phyloP scores from a whole-genome alignment of 306 rosid genomes.

The Sesbania bispinosa region DNA sequence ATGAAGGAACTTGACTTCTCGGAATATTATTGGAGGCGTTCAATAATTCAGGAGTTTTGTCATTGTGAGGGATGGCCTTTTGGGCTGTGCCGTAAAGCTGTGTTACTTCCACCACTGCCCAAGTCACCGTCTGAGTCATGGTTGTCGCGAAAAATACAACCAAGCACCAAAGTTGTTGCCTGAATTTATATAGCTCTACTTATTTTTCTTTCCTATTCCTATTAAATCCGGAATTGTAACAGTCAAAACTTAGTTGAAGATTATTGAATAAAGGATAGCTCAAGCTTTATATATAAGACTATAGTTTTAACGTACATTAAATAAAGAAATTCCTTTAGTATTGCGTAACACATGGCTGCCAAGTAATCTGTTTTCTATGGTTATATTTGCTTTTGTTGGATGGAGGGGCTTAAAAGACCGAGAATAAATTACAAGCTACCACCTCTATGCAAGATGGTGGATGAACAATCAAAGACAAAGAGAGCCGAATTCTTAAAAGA shows the following conservation, averaged over 20 bases:
- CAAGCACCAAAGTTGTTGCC: slow-evolving; percentile 20
- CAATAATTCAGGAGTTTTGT: slow-evolving; percentile 63
- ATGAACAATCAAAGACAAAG: too few species aligned
- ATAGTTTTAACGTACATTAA: background rate
- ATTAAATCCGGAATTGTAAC: background rate
- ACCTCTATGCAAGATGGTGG: too few species aligned
- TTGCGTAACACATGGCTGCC: too few species aligned
- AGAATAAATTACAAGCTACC: too few species aligned
- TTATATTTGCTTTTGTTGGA: too few species aligned
- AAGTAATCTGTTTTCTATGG: too few species aligned
- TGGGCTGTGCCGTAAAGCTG: slow-evolving; percentile 76
- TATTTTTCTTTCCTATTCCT: background rate
- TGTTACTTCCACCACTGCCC: slow-evolving; percentile 93
- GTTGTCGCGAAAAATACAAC: slow-evolving; percentile 61
- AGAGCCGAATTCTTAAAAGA: too few species aligned
- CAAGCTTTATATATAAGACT: background rate
- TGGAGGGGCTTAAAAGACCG: too few species aligned
- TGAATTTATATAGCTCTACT: background rate
- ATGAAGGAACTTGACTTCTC: slow-evolving; percentile 46
- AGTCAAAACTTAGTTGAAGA: slow-evolving; percentile 6
- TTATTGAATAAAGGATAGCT: slow-evolving; percentile 4
- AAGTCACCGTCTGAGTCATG: slow-evolving; percentile 79
- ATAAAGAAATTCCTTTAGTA: too few species aligned
- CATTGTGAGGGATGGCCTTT: slow-evolving; percentile 98
- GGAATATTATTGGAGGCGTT: slow-evolving; percentile 46